These are phyloP conservation scores for Furcasterigmium sp. DNA, from an alignment of 2,329 filamentous ascomycete species.

Conservation along the genomic window DNA sequence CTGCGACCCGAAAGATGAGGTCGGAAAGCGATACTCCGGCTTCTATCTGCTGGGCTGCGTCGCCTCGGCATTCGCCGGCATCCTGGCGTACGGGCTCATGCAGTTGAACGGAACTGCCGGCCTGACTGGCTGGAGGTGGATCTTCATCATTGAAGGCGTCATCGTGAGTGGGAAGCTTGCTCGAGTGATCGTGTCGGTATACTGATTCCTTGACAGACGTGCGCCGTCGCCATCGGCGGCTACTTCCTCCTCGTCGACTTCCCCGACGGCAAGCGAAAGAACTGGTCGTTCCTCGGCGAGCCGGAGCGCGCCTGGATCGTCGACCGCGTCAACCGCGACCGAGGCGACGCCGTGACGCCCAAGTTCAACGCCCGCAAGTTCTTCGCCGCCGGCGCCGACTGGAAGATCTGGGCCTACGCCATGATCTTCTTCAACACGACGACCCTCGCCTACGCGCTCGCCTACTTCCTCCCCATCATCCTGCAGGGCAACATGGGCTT, in stretches of 20 bases:
- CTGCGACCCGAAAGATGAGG: slow-evolving; percentile 42
- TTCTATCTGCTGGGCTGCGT: slow-evolving; percentile 67
- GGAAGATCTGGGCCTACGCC: slow-evolving; percentile 58
- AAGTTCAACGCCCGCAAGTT: slow-evolving; percentile 45
- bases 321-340: slow-evolving; percentile 49
- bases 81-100: slow-evolving; percentile 66
- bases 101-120: slow-evolving; percentile 53
- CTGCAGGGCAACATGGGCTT: slow-evolving; percentile 60
- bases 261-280: slow-evolving; percentile 48
- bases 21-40: slow-evolving; percentile 62
- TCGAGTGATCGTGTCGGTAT: no score
- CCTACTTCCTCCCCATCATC: slow-evolving; percentile 76
- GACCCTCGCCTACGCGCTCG: slow-evolving; percentile 68
- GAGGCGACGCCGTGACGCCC: slow-evolving; percentile 50
- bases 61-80: slow-evolving; percentile 61
- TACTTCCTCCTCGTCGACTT: slow-evolving; percentile 61
- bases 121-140: slow-evolving; percentile 61
- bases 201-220: slow-evolving; percentile 29
- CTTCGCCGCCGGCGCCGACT: slow-evolving; percentile 40
- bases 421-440: slow-evolving; percentile 61
- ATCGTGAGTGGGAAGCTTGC: slow-evolving; percentile 18
- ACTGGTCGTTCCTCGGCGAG: slow-evolving; percentile 47
- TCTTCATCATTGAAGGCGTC: slow-evolving; percentile 52
- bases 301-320: slow-evolving; percentile 49
- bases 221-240: slow-evolving; percentile 38